Percentiles rank a stretch among this genome's conserved stretches.
Conservation (phyloP, 768 basidiomycete species). For the Clathrus columnatus region DNA sequence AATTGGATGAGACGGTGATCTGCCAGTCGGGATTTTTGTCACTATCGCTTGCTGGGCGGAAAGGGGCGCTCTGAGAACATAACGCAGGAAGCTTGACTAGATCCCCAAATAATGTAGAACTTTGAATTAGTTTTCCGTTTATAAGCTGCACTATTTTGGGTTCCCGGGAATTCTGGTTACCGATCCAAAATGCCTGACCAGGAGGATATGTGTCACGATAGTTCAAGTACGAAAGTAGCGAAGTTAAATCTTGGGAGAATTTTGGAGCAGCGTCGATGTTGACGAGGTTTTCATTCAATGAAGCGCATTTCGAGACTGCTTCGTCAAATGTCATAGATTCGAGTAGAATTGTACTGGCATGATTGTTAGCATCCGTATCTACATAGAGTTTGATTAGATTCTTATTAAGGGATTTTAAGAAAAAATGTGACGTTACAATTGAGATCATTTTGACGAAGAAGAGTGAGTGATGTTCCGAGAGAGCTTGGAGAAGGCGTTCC, state of each 20-base stretch:
- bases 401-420: neutral
- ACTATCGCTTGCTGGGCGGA: neutral
- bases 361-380: neutral
- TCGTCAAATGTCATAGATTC: neutral
- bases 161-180: neutral
- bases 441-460: neutral
- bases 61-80: slow-evolving; percentile 10
- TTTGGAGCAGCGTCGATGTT: neutral
- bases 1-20: neutral
- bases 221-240: neutral
- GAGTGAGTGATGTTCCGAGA: neutral
- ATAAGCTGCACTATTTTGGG: neutral
- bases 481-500: neutral
- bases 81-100: neutral
- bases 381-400: neutral
- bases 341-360: neutral
- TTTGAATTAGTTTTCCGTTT: neutral
- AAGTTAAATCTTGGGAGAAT: neutral
- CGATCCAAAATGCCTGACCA: neutral
- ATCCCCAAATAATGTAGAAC: neutral
- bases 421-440: neutral
- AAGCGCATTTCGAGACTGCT: neutral
- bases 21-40: neutral
- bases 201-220: neutral
- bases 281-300: neutral